Evolutionary conservation across 139 green algal species (phyloP), one percentile per base, ranked within the genome.

Genomic region (Volvox africanus): DNA sequence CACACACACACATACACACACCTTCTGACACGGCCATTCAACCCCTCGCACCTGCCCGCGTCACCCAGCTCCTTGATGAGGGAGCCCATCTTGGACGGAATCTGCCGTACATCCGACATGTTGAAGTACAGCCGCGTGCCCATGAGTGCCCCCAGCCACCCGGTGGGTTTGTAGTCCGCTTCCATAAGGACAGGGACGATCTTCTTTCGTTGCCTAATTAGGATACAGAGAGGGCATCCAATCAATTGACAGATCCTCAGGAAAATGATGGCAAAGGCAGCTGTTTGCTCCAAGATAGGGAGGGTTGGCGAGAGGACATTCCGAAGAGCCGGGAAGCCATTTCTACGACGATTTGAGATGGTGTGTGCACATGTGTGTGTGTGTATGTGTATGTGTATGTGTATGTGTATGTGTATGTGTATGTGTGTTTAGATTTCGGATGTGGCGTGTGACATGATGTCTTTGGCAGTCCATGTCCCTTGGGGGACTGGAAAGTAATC

Each of bases 41-140:
- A 79, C 21, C 71, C 26, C 22, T 22, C 62, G 0, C 83, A 90
- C 75, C 75, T 87, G 44, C 92, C 86, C 18, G 81, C 92, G 68
- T 94, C 90, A 0, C 82, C 91, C 61, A 95, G 89, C 89, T 93
- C 93, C 88, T 92, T 94, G 13, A 94, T 89, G 22, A 95, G 82
- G 19, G 61, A 81, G 17, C 88, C 87, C 80, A 94, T 92, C 75
- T 92, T 90, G 24, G 44, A 1, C 3, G 69, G 35, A 19, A 95
- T 94, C 37, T 91, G 68, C 16, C 87, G 81, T 22, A 73, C 22
- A 77, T 94, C 90, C 44, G 80, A 61, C 91, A 96, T 91, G 89
- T 94, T 92, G 91, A 95, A 95, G 92, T 96, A 96, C 61, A 96
- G 94, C 19, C 93, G 92, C 14, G 91, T 96, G 82, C 94, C 94